These are phyloP conservation scores for Monascus purpureus DNA, from an alignment of 495 filamentous ascomycete genomes.

Conservation along the genomic window DNA sequence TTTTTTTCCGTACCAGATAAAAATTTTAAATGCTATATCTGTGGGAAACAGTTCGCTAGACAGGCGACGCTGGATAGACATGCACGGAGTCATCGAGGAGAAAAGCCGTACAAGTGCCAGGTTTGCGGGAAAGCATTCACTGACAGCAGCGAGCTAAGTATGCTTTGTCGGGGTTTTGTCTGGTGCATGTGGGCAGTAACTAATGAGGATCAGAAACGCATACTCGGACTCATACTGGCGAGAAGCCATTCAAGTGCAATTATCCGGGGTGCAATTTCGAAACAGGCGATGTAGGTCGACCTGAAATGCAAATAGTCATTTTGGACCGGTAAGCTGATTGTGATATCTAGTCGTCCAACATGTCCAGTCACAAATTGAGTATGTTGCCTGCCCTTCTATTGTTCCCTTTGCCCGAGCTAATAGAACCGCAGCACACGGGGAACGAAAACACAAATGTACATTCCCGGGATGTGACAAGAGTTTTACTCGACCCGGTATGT, in stretches of 20 bases:
- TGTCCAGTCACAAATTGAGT: conserved; percentile 36
- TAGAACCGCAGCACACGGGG: conserved; percentile 20
- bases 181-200: conserved; percentile 5
- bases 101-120: conserved; percentile 35
- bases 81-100: conserved; percentile 38
- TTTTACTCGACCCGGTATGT: conserved; percentile 33
- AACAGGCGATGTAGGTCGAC: conserved; percentile 33
- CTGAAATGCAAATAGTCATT: too few relatives aligned
- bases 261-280: conserved; percentile 34
- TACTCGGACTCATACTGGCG: conserved; percentile 35
- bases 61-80: conserved; percentile 35
- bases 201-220: conserved; percentile 27
- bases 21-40: conserved; percentile 31
- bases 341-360: conserved; percentile 28
- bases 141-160: conserved; percentile 37
- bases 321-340: too few relatives aligned
- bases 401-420: too few relatives aligned
- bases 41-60: conserved; percentile 32
- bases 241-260: conserved; percentile 37
- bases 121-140: conserved; percentile 33
- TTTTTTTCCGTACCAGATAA: conserved; percentile 18
- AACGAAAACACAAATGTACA: conserved; percentile 31
- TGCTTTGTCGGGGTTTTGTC: background rate
- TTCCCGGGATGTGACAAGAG: conserved; percentile 31
- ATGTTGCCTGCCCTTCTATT: too few relatives aligned